These are phyloP conservation scores for Cordyceps cateniannulata DNA, from an alignment of 2,329 filamentous ascomycete genomes.

Conservation along the genomic window DNA sequence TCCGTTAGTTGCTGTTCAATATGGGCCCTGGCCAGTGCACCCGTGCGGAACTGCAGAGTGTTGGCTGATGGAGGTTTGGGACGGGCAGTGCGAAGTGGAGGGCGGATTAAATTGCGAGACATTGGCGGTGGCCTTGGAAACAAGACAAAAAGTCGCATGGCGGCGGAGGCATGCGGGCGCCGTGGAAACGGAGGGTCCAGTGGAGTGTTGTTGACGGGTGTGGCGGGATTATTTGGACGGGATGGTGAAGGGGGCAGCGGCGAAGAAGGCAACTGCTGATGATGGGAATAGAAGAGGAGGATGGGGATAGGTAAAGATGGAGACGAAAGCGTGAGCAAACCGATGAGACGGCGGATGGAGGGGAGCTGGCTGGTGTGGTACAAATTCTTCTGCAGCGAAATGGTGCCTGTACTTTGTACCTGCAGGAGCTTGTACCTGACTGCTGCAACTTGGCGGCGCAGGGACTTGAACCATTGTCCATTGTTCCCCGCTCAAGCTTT, in stretches of 20 bases:
- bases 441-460: background rate
- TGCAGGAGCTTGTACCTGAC: background rate
- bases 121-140: background rate
- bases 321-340: background rate
- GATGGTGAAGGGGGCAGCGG: background rate
- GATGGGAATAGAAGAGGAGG: background rate
- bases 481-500: background rate
- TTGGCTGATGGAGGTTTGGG: too few relatives aligned
- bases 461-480: background rate
- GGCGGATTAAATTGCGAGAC: slow-evolving; percentile 10
- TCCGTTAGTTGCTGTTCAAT: background rate
- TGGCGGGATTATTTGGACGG: background rate
- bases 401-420: background rate
- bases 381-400: background rate
- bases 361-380: background rate
- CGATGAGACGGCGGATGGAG: background rate
- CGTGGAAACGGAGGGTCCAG: slow-evolving; percentile 3
- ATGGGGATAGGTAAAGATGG: background rate
- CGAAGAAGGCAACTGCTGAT: background rate
- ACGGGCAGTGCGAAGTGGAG: background rate
- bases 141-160: slow-evolving; percentile 3
- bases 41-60: too few relatives aligned
- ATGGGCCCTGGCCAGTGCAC: background rate
- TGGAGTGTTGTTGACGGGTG: background rate
- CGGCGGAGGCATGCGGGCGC: slow-evolving; percentile 1